Evolutionary conservation across 345 rosid genomes (phyloP).

Genomic region (Populus deltoides): DNA sequence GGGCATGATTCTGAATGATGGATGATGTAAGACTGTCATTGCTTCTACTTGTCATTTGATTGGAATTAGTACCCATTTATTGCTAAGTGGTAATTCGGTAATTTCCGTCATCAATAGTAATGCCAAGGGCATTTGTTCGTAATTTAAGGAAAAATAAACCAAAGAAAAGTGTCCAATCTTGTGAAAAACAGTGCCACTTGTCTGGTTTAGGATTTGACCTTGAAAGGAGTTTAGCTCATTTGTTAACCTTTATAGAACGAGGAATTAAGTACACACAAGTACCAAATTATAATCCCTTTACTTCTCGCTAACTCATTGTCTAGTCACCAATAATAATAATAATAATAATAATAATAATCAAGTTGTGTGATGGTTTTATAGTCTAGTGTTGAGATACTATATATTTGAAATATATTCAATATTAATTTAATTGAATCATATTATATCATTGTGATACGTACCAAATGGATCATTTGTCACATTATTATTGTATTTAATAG

Average conservation of each 20-base stretch:
- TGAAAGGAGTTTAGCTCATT: too few relatives aligned
- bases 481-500: too few relatives aligned
- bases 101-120: neutral
- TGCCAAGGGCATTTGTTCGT: neutral
- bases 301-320: too few relatives aligned
- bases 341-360: too few relatives aligned
- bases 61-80: neutral
- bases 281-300: neutral
- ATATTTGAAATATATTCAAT: too few relatives aligned
- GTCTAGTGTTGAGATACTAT: too few relatives aligned
- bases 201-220: too few relatives aligned
- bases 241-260: neutral
- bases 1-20: conserved; percentile 11
- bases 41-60: neutral
- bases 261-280: neutral
- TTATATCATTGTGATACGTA: too few relatives aligned
- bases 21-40: neutral
- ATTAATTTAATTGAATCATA: too few relatives aligned
- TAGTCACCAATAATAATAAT: neutral
- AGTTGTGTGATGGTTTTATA: too few relatives aligned
- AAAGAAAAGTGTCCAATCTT: neutral
- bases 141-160: neutral
- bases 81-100: neutral
- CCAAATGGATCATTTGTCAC: too few relatives aligned
- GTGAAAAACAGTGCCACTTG: too few relatives aligned